These are phyloP conservation scores for Colletotrichum musicola DNA, from an alignment of 2,329 filamentous ascomycete species.

Conservation along the genomic window DNA sequence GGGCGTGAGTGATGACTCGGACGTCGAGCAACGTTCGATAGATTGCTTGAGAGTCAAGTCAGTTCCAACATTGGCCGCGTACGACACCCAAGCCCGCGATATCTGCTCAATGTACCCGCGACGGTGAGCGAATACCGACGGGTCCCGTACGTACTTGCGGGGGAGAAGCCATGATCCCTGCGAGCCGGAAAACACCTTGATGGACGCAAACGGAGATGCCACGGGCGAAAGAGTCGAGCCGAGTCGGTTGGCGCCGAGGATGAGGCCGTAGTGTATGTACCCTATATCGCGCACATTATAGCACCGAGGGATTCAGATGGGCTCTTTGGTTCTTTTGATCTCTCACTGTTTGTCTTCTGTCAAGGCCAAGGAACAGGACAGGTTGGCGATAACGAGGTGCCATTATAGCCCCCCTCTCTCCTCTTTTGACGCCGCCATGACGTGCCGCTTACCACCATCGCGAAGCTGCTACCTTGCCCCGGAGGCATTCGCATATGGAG, in stretches of 20 bases:
- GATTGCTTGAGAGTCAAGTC: no score
- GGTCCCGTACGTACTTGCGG: not conserved
- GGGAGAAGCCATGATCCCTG: constrained; percentile 19
- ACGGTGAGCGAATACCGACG: not conserved
- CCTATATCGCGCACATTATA: constrained; percentile 28
- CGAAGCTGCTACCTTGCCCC: not conserved
- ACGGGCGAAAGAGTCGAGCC: constrained; percentile 7
- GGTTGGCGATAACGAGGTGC: constrained; percentile 17
- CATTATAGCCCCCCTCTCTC: constrained; percentile 17
- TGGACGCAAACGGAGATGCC: constrained; percentile 20
- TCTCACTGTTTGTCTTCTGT: not conserved
- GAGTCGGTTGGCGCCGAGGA: constrained; percentile 31
- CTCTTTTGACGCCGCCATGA: constrained; percentile 28
- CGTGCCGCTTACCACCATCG: constrained; percentile 22
- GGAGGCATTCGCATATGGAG: not conserved
- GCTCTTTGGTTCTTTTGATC: not conserved
- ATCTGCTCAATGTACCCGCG: constrained; percentile 22
- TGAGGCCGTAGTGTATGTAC: not conserved
- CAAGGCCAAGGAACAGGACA: constrained; percentile 12
- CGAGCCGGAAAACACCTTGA: not conserved
- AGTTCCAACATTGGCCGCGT: not conserved
- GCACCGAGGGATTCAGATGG: not conserved
- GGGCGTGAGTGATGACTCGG: constrained; percentile 4
- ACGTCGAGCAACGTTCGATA: not conserved
- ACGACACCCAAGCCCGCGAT: constrained; percentile 9